Percentiles rank a stretch among this genome's conserved stretches.
Conservation (phyloP, 1,139 yeast species). For the Yamadazyma dushanensis region DNA sequence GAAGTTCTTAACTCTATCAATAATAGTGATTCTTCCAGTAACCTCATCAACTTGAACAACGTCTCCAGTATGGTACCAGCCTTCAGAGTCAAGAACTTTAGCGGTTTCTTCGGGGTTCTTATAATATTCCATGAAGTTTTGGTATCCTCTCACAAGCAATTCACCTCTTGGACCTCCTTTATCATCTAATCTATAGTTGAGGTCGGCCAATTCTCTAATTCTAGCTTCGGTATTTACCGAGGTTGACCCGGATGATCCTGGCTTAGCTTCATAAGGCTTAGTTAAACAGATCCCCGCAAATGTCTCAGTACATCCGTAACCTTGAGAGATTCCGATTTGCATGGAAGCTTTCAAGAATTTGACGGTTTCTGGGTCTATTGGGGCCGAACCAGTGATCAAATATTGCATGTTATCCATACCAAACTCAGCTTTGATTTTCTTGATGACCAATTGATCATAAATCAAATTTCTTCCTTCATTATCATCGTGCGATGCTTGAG, state of each 20-base stretch:
- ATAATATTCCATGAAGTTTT: conserved; percentile 37
- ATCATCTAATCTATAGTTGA: conserved; percentile 34
- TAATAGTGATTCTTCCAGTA: conserved; percentile 31
- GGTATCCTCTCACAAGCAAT: conserved; percentile 40
- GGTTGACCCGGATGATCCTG: conserved; percentile 45
- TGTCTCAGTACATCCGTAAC: conserved; percentile 49
- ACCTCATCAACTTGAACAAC: conserved; percentile 30
- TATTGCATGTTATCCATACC: conserved; percentile 33
- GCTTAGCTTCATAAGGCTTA: conserved; percentile 30
- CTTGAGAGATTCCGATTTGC: conserved; percentile 41
- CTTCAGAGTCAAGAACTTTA: conserved; percentile 56
- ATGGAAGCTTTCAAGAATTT: conserved; percentile 41
- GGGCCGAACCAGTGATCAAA: conserved; percentile 44
- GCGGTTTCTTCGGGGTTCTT: conserved; percentile 41
- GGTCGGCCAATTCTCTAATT: conserved; percentile 39
- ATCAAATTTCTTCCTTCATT: conserved; percentile 23
- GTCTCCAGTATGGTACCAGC: conserved; percentile 47
- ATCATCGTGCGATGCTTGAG: conserved; percentile 13
- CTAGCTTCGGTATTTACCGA: conserved; percentile 35
- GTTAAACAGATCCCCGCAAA: conserved; percentile 43
- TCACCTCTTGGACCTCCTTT: conserved; percentile 44
- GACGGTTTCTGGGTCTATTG: conserved; percentile 42
- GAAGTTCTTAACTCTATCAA: conserved; percentile 46
- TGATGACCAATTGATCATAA: conserved; percentile 31
- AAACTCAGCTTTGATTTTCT: conserved; percentile 26